Evolutionary conservation across 2,329 filamentous ascomycete species (phyloP).

Genomic region (Aureobasidium melanogenum): DNA sequence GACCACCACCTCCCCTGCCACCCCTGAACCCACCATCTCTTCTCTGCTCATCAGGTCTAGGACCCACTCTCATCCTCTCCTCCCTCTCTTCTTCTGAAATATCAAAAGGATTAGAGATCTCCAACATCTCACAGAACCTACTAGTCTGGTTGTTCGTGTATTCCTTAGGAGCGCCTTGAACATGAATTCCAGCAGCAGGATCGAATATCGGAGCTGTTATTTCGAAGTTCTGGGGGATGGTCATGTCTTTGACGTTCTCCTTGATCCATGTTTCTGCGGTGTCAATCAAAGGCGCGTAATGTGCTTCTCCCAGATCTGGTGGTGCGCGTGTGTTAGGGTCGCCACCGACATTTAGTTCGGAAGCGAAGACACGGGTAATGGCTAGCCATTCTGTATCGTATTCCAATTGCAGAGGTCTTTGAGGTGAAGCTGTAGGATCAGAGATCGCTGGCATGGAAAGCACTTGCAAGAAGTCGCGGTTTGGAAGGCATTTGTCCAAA

Average conservation of each 20-base stretch:
- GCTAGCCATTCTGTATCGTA: constrained; percentile 96
- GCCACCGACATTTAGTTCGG: constrained; percentile 53
- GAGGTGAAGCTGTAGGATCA: constrained; percentile 19
- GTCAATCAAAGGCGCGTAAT: constrained; percentile 61
- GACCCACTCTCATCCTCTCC: constrained; percentile 50
- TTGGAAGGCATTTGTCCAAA: constrained; percentile 80
- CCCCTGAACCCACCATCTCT: constrained; percentile 17
- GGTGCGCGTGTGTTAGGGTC: constrained; percentile 46
- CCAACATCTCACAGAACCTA: constrained; percentile 70
- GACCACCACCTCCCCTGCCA: constrained; percentile 14
- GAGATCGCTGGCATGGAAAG: constrained; percentile 49
- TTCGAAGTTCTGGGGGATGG: constrained; percentile 69
- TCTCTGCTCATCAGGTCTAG: constrained; percentile 34
- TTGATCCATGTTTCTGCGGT: constrained; percentile 71
- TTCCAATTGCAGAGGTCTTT: constrained; percentile 51
- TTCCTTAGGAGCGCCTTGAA: constrained; percentile 60
- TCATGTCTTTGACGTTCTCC: constrained; percentile 59
- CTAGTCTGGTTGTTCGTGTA: constrained; percentile 81
- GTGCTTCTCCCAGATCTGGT: constrained; percentile 56
- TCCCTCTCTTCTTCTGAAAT: constrained; percentile 62
- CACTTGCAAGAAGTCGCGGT: constrained; percentile 74
- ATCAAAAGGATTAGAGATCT: constrained; percentile 67
- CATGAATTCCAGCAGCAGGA: constrained; percentile 46
- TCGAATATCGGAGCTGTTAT: constrained; percentile 66
- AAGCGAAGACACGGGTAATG: constrained; percentile 74